These are phyloP conservation scores for Yamadazyma buinensis DNA, from an alignment of 1,139 yeast species.

Conservation along the genomic window DNA sequence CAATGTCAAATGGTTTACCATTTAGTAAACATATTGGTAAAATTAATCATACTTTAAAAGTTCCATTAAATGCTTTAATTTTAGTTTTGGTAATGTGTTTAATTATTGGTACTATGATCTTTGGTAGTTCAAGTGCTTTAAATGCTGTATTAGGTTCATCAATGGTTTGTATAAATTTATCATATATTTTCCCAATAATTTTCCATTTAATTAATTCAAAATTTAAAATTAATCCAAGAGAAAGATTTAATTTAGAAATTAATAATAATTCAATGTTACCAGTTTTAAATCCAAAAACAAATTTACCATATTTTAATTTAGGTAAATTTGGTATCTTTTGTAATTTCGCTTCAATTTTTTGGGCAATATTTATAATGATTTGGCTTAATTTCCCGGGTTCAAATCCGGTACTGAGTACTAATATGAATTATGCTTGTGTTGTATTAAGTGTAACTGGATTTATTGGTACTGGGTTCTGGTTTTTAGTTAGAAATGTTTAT, in stretches of 20 bases:
- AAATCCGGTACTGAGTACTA: constrained; percentile 26
- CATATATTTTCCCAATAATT: constrained; percentile 25
- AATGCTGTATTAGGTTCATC: constrained; percentile 27
- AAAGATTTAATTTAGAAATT: constrained; percentile 10
- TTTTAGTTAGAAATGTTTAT: constrained; percentile 18
- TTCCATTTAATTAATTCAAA: constrained; percentile 19
- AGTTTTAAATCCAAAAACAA: constrained; percentile 12
- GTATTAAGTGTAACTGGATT: constrained; percentile 30
- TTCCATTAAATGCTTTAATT: constrained; percentile 22
- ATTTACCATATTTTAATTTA: constrained; percentile 21
- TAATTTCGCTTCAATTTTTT: constrained; percentile 24
- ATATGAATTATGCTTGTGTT: constrained; percentile 37
- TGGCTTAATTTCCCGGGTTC: constrained; percentile 27
- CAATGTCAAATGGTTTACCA: constrained; percentile 25
- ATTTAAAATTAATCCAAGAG: constrained; percentile 13
- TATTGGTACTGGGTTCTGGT: constrained; percentile 26
- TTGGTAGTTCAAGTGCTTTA: constrained; percentile 24
- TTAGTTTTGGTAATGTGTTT: constrained; percentile 17
- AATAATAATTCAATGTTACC: constrained; percentile 12
- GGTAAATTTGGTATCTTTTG: constrained; percentile 25
- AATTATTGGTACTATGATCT: constrained; percentile 20
- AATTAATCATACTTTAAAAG: constrained; percentile 17
- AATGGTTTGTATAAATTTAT: constrained; percentile 27
- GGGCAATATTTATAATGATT: constrained; percentile 27
- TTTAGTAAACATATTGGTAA: constrained; percentile 20